Evolutionary conservation across 306 rosid genomes (phyloP).

Genomic region (Trichosanthes truncata): DNA sequence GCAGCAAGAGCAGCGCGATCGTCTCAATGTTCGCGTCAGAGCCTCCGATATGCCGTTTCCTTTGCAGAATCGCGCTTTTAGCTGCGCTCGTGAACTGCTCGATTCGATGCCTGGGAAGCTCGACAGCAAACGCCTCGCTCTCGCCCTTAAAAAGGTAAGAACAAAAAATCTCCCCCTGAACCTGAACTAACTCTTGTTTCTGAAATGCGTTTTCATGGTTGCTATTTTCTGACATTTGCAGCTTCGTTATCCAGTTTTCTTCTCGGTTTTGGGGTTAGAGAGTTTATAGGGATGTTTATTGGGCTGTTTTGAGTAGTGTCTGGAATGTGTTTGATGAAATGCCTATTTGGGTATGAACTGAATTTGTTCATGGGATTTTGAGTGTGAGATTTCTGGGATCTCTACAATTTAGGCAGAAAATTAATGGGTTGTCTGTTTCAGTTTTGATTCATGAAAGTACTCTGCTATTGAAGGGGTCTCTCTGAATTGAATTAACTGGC

Average conservation of each 20-base stretch:
- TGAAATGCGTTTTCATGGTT: not conserved
- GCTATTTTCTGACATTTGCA: not conserved
- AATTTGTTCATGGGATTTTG: not conserved
- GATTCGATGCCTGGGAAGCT: conserved; percentile 79
- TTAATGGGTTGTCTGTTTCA: not conserved
- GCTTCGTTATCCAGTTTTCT: not conserved
- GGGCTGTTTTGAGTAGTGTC: not conserved
- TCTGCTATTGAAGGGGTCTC: not conserved
- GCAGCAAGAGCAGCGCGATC: conserved; percentile 46
- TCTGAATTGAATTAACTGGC: conserved; percentile 6
- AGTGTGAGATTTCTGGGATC: not conserved
- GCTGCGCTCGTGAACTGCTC: conserved; percentile 55
- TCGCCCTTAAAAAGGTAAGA: conserved; percentile 78
- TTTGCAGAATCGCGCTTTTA: conserved; percentile 69
- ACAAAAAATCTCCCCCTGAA: no score
- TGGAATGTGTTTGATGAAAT: not conserved
- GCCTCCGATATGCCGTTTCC: conserved; percentile 74
- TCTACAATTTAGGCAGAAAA: not conserved
- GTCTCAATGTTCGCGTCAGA: conserved; percentile 42
- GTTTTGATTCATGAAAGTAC: not conserved
- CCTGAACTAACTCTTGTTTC: not conserved
- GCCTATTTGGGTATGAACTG: not conserved
- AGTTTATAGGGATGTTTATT: not conserved
- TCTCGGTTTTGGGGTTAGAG: not conserved
- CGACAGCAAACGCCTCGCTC: conserved; percentile 73